These are phyloP conservation scores for Herpetomonas tarakana DNA, from an alignment of 208 protist genomes.

Conservation along the genomic window DNA sequence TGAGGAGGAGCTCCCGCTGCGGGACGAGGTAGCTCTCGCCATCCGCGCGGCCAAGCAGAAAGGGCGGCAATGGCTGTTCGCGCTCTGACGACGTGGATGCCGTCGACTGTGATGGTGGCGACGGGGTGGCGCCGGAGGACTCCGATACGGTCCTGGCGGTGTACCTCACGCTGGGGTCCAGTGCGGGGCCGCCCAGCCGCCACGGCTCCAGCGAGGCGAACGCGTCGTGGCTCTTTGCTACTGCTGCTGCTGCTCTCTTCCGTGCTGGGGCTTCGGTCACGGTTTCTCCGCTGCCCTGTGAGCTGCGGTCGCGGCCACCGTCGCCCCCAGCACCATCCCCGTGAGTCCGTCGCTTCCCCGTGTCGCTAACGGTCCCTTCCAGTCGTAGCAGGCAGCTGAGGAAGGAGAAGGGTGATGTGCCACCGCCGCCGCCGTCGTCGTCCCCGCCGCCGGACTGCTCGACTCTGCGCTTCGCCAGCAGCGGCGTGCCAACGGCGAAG, in stretches of 20 bases:
- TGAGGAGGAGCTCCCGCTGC: constrained; percentile 73
- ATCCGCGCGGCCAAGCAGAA: constrained; percentile 44
- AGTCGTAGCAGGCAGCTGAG: no score
- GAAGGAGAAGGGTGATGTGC: no score
- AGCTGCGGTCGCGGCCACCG: no score
- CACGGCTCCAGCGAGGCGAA: constrained; percentile 38
- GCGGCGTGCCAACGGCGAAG: constrained; percentile 62
- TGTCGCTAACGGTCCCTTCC: no score
- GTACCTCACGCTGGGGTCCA: constrained; percentile 50
- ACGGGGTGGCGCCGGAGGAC: constrained; percentile 3
- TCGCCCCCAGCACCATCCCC: no score
- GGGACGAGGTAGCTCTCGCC: constrained; percentile 74
- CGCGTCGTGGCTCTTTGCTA: background rate
- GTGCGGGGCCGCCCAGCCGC: constrained; percentile 44
- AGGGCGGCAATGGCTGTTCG: background rate
- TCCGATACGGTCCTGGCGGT: constrained; percentile 51
- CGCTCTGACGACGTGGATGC: background rate
- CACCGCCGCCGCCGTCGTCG: no score
- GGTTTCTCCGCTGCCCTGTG: no score
- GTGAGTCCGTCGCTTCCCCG: no score
- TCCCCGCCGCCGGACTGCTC: no score
- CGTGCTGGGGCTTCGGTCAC: no score
- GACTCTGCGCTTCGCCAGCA: no score
- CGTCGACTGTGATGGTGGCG: background rate
- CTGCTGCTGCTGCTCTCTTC: constrained; percentile 3